Base-by-base conservation (phyloP, 495 filamentous ascomycete genomes). In the Xylaria flabelliformis region DNA sequence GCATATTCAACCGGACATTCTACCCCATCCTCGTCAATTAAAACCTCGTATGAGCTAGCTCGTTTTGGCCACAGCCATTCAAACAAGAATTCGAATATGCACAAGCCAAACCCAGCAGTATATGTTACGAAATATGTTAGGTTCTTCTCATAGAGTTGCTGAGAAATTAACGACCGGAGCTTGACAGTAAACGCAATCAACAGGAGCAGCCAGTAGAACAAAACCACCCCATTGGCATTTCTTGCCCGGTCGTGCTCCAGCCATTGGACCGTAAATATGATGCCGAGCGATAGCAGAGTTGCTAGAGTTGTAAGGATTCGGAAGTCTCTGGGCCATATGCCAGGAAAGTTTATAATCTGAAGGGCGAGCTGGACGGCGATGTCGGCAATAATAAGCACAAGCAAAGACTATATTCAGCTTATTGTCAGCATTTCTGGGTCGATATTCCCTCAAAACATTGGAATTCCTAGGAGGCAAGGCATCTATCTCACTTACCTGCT, bases 171-270 rank as follows among this genome's bases (percentile, higher is more conserved):
- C 4, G 96, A 97, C 64, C 94, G 93, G 63, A 98, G 85, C 83
- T 98, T 98, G 76, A 99, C 87, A 24, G 86, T 89, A 75, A 91
- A 91, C 13, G 89, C 89, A 78, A 97, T 91, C 71, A 95, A 84
- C 67, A 97, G 90, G 75, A 97, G 91, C 9, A 97, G 86, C 97
- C 97, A 99, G 86, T 96, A 99, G 81, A 98, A 95, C 55, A 99
- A 84, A 21, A 97, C 94, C 26, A 97, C 93, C 7, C 94, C 95
- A 79, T 97, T 97, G 32, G 97, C 91, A 78, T 96, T 92, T 36
- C 95, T 89, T 74, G 93, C 92, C 51, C 96, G 89, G 81, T 90
- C 90, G 82, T 98, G 94, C 80, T 99, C 97, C 69, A 93, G 85
- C 84, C 95, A 97, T 83, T 99, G 97, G 63, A 98, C 89, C n/a